Percentiles rank a stretch among this genome's conserved stretches.
These are phyloP conservation scores for Xylaria telfairii DNA, from an alignment of 495 filamentous ascomycete genomes.

Conservation along the genomic window DNA sequence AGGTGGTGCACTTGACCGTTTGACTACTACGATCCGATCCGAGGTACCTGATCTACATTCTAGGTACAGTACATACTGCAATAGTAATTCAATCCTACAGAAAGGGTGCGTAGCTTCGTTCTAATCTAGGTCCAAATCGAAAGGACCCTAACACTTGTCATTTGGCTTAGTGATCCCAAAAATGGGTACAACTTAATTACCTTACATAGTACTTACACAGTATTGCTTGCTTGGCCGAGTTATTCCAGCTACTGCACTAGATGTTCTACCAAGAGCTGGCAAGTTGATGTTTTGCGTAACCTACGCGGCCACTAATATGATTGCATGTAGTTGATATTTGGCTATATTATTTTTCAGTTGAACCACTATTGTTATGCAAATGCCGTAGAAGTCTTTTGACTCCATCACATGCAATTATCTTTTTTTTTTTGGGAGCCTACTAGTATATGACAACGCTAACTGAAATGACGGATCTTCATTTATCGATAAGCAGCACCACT, in stretches of 20 bases:
- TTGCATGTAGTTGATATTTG: neutral
- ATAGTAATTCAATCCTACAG: neutral
- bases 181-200: neutral
- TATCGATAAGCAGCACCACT: constrained; percentile 15
- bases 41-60: neutral
- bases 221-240: too few species aligned
- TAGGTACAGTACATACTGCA: too few species aligned
- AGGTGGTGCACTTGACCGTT: too few species aligned
- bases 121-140: neutral
- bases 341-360: neutral
- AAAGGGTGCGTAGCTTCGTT: too few species aligned
- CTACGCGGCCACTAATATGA: neutral
- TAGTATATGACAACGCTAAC: too few species aligned
- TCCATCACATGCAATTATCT: neutral
- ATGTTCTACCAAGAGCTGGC: neutral
- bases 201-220: too few species aligned
- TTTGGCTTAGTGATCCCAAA: neutral
- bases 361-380: too few species aligned
- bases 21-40: neutral
- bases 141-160: neutral
- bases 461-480: neutral
- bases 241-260: too few species aligned
- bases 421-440: neutral
- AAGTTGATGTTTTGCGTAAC: neutral
- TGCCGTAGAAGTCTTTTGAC: neutral